These are phyloP conservation scores for Endocarpon pusillum DNA, from an alignment of 495 filamentous ascomycete species.

Conservation along the genomic window DNA sequence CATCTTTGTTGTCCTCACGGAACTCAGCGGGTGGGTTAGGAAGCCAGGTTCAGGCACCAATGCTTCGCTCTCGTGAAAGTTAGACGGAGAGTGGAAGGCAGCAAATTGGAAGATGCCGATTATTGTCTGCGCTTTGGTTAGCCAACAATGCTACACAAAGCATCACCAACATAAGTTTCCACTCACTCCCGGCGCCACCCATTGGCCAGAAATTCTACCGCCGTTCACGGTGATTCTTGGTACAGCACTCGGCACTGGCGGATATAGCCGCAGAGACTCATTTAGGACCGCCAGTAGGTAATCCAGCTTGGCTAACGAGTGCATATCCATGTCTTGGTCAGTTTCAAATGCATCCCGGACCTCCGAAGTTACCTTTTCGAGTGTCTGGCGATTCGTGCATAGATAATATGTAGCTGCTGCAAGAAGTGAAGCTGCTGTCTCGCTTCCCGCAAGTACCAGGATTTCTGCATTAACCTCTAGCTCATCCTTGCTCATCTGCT, in stretches of 20 bases:
- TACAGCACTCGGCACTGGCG: conserved; percentile 31
- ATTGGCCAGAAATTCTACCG: too few relatives aligned
- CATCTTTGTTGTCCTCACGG: conserved; percentile 25
- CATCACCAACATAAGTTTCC: background rate
- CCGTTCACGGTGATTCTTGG: too few relatives aligned
- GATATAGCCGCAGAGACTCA: conserved; percentile 41
- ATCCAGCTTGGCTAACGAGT: conserved; percentile 24
- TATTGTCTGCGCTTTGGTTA: conserved; percentile 22
- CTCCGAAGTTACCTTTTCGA: conserved; percentile 29
- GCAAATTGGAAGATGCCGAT: conserved; percentile 33
- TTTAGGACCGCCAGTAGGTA: conserved; percentile 40
- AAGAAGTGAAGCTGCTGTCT: conserved; percentile 44
- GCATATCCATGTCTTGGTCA: conserved; percentile 36
- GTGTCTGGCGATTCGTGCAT: conserved; percentile 22
- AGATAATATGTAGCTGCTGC: conserved; percentile 36
- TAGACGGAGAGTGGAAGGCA: conserved; percentile 25
- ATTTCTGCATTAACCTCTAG: conserved; percentile 20
- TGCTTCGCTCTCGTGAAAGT: conserved; percentile 31
- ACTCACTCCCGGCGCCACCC: too few relatives aligned
- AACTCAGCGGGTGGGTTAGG: conserved; percentile 10
- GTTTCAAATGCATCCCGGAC: conserved; percentile 29
- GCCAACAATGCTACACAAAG: too few relatives aligned
- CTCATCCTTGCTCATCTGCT: conserved; percentile 13
- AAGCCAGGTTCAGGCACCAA: conserved; percentile 19
- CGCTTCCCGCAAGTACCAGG: conserved; percentile 37